Conservation (phyloP, 176 grass and related monocot genomes). For the Bolboschoenus planiculmis region DNA sequence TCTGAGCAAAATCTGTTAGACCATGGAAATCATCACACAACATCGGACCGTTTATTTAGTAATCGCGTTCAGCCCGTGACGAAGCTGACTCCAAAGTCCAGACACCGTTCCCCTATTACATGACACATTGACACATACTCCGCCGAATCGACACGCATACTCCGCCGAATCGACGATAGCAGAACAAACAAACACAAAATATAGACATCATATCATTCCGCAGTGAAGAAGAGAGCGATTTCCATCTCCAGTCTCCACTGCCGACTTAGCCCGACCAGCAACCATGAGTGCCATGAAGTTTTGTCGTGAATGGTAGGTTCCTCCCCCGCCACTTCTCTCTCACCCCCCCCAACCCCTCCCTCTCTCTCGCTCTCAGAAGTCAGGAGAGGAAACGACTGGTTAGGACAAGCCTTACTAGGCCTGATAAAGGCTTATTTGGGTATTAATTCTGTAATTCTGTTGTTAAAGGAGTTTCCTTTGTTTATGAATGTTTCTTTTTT, state of each 20-base stretch:
- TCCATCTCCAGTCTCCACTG: neutral
- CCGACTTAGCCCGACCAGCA: neutral
- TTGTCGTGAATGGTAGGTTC: constrained; percentile 47
- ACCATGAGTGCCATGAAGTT: constrained; percentile 26
- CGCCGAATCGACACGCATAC: too few relatives aligned
- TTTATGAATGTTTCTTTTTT: neutral
- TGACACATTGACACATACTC: too few relatives aligned
- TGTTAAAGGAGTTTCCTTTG: neutral
- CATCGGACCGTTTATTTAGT: neutral
- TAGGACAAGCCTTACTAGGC: neutral
- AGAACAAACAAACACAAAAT: neutral
- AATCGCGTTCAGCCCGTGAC: neutral
- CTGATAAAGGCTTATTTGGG: neutral
- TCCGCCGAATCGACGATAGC: neutral
- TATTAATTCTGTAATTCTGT: neutral
- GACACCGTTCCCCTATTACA: too few relatives aligned
- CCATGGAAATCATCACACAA: too few relatives aligned
- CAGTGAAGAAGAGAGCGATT: neutral
- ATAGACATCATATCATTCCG: neutral
- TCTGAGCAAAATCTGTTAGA: too few relatives aligned
- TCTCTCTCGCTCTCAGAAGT: neutral
- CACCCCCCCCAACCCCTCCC: too few relatives aligned
- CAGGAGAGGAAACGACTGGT: neutral
- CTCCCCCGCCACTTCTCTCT: neutral
- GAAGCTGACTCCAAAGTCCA: neutral